These are phyloP conservation scores for Hemisphaericaspora xylofermentans DNA, from an alignment of 1,139 yeast genomes.

Conservation along the genomic window DNA sequence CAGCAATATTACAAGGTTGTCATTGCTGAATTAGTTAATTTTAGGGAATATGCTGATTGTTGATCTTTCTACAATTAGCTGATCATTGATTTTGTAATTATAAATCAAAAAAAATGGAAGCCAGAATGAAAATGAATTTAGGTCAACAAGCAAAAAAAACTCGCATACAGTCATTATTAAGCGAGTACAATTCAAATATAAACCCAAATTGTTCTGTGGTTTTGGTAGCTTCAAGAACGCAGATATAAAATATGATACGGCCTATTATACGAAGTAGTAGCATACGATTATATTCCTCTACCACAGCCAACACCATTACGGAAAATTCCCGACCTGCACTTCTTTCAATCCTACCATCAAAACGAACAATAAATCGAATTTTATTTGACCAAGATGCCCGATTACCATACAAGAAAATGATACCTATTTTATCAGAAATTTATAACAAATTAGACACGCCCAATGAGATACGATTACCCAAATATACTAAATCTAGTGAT, in stretches of 20 bases:
- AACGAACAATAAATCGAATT: constrained; percentile 54
- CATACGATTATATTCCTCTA: neutral
- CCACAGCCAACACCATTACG: neutral
- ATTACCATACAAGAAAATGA: constrained; percentile 50
- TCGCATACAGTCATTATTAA: too few species aligned
- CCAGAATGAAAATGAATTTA: too few species aligned
- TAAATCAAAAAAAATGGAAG: too few species aligned
- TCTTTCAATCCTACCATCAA: constrained; percentile 55
- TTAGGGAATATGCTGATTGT: too few species aligned
- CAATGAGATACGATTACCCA: constrained; percentile 37
- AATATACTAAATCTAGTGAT: constrained; percentile 51
- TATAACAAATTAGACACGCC: constrained; percentile 47
- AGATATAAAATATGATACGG: neutral
- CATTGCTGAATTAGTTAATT: too few species aligned
- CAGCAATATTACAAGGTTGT: too few species aligned
- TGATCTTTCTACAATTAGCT: too few species aligned
- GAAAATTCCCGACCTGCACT: constrained; percentile 39
- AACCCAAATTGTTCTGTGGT: too few species aligned
- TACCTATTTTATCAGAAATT: constrained; percentile 51
- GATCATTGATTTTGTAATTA: too few species aligned
- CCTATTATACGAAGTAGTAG: neutral
- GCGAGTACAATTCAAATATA: too few species aligned
- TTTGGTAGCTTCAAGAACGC: too few species aligned
- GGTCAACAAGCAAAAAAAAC: too few species aligned
- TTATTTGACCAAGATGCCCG: constrained; percentile 66